Evolutionary conservation across 306 rosid species (phyloP).

Genomic region (Cicer pinnatifidum): DNA sequence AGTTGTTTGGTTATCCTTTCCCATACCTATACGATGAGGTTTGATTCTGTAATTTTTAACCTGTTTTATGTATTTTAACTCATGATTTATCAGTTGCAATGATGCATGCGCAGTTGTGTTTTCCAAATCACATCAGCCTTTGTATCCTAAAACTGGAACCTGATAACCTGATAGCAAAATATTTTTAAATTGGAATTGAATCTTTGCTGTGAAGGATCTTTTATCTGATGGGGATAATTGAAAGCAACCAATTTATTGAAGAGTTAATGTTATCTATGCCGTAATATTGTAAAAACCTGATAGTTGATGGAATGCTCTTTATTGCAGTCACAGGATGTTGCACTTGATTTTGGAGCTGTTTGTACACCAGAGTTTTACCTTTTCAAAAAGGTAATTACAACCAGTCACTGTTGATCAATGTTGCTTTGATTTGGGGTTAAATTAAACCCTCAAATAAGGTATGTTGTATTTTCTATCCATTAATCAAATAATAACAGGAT

Average conservation of each 20-base stretch:
- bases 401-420: constrained; percentile 9
- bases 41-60: constrained; percentile 25
- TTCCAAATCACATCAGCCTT: background rate
- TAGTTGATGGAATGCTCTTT: constrained; percentile 34
- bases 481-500: constrained; percentile 59
- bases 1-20: constrained; percentile 73
- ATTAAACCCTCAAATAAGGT: constrained; percentile 5
- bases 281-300: constrained; percentile 33
- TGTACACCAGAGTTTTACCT: constrained; percentile 91
- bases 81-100: constrained; percentile 10
- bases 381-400: constrained; percentile 72
- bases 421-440: constrained; percentile 26
- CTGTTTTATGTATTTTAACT: background rate
- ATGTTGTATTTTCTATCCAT: constrained; percentile 24
- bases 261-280: constrained; percentile 2
- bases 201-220: background rate
- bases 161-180: constrained; percentile 38
- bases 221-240: constrained; percentile 15
- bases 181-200: constrained; percentile 4
- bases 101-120: constrained; percentile 38
- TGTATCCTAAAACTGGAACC: constrained; percentile 28
- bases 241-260: constrained; percentile 27
- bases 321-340: constrained; percentile 83
- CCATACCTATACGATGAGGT: constrained; percentile 95
- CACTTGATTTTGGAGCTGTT: constrained; percentile 84